A percentile compares a stretch with the other conserved stretches of the same genome.
Evolutionary conservation across 1,284 basidiomycete species (phyloP).

Genomic region (Ceratobasidium sp.): DNA sequence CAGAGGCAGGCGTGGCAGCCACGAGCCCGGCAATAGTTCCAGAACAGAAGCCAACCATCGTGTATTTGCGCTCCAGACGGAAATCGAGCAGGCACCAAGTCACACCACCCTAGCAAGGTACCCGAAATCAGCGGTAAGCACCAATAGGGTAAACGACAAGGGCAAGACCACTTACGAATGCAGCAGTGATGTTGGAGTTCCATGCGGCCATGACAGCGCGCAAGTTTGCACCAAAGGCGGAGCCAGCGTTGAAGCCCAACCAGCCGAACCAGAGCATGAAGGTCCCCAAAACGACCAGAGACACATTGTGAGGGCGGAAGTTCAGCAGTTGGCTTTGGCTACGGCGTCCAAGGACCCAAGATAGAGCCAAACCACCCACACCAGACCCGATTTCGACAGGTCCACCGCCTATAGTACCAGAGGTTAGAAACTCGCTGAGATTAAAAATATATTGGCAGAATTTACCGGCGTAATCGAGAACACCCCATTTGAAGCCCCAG

Average conservation of each 20-base stretch:
- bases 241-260: slow-evolving; percentile 68
- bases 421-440: slow-evolving; percentile 44
- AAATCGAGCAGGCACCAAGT: slow-evolving; percentile 55
- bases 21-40: slow-evolving; percentile 92
- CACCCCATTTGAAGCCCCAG: slow-evolving; percentile 93
- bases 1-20: slow-evolving; percentile 88
- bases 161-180: slow-evolving; percentile 71
- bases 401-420: slow-evolving; percentile 75
- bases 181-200: slow-evolving; percentile 87
- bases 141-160: slow-evolving; percentile 78
- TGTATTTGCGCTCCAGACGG: slow-evolving; percentile 63
- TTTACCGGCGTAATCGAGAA: slow-evolving; percentile 84
- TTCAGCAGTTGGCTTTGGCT: slow-evolving; percentile 86
- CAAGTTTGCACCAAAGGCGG: slow-evolving; percentile 91
- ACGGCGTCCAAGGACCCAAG: slow-evolving; percentile 83
- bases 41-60: slow-evolving; percentile 90
- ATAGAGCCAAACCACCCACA: slow-evolving; percentile 87
- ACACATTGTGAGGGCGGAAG: slow-evolving; percentile 94
- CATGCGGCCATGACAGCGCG: slow-evolving; percentile 89
- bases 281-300: slow-evolving; percentile 89
- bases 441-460: slow-evolving; percentile 29
- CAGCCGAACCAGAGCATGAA: slow-evolving; percentile 92
- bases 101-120: slow-evolving; percentile 49
- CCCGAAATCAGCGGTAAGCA: slow-evolving; percentile 86
- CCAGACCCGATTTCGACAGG: slow-evolving; percentile 96